Conservation (phyloP, 345 rosid genomes). For the Hibiscus trionum region DNA sequence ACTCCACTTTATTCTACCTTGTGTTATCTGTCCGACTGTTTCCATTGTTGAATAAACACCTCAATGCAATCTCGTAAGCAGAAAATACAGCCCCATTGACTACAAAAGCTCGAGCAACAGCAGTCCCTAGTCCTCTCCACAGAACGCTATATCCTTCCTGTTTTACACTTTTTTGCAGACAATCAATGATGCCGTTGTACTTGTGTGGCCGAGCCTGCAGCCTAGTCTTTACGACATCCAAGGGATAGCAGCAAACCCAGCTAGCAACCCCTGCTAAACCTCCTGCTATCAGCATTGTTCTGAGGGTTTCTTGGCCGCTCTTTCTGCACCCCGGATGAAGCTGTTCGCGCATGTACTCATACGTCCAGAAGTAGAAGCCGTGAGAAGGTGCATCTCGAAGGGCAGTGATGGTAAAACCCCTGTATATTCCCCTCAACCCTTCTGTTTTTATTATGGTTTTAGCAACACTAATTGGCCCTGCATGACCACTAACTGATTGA, state of each 20-base stretch:
- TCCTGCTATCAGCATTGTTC: conserved; percentile 75
- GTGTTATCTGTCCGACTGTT: conserved; percentile 35
- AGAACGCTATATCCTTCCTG: conserved; percentile 66
- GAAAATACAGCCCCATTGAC: conserved; percentile 86
- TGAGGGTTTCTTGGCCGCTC: conserved; percentile 52
- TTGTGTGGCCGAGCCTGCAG: conserved; percentile 47
- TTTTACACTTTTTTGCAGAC: conserved; percentile 49
- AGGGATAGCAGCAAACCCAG: conserved; percentile 83
- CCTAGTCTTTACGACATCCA: conserved; percentile 85
- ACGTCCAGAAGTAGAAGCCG: conserved; percentile 86
- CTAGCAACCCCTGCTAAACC: conserved; percentile 92
- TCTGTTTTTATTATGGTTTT: conserved; percentile 47
- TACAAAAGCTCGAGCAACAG: conserved; percentile 90
- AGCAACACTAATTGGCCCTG: conserved; percentile 56
- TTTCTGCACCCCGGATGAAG: conserved; percentile 91
- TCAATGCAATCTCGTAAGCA: conserved; percentile 76
- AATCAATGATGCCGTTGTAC: conserved; percentile 62
- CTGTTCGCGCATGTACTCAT: conserved; percentile 66
- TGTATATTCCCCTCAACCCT: conserved; percentile 63
- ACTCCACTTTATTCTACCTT: conserved; percentile 11
- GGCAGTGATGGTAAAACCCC: conserved; percentile 58
- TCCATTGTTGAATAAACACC: conserved; percentile 59
- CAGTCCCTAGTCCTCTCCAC: conserved; percentile 94
- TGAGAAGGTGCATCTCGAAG: conserved; percentile 87
- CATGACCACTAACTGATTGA: conserved; percentile 5